phyloP scores from a whole-genome alignment of 2,329 filamentous ascomycete genomes.

The Trichoderma pleuroti region DNA sequence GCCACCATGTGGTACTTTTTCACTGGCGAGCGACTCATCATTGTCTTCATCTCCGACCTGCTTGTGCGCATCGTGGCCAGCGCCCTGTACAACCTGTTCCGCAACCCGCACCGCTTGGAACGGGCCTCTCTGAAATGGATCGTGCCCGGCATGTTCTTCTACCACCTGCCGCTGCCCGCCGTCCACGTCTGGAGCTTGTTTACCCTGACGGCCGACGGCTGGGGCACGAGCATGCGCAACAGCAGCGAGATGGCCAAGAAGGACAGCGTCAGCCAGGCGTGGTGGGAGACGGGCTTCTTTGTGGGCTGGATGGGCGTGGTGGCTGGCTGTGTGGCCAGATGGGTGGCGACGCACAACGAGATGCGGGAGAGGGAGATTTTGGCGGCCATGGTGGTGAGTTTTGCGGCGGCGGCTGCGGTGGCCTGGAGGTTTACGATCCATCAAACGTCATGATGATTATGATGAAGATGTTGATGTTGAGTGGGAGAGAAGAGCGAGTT shows the following conservation, averaged over 20 bases:
- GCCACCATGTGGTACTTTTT: conserved; percentile 26
- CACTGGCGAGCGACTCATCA: conserved; percentile 22
- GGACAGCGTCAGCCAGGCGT: conserved; percentile 23
- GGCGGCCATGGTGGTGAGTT: not conserved
- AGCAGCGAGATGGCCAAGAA: conserved; percentile 21
- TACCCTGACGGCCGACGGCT: conserved; percentile 27
- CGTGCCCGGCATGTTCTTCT: conserved; percentile 26
- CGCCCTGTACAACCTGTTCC: conserved; percentile 23
- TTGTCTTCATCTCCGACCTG: conserved; percentile 22
- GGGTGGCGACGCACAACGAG: conserved; percentile 8
- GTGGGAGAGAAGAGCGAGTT: not conserved
- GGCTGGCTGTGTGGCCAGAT: conserved; percentile 18
- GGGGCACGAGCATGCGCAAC: conserved; percentile 28
- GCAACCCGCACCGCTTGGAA: conserved; percentile 26
- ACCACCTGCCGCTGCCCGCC: conserved; percentile 26
- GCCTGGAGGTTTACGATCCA: conserved; percentile 14
- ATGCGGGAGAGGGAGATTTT: not conserved
- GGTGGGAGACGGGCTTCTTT: conserved; percentile 27
- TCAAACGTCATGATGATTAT: not conserved
- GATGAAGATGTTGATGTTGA: not conserved
- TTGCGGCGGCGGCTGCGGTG: not conserved
- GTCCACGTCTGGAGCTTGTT: conserved; percentile 28
- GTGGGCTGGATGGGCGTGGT: conserved; percentile 27
- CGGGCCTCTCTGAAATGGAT: conserved; percentile 22
- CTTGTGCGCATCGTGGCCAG: conserved; percentile 19